phyloP scores from a whole-genome alignment of 1,139 yeast species.

The Wickerhamomyces sp. region DNA sequence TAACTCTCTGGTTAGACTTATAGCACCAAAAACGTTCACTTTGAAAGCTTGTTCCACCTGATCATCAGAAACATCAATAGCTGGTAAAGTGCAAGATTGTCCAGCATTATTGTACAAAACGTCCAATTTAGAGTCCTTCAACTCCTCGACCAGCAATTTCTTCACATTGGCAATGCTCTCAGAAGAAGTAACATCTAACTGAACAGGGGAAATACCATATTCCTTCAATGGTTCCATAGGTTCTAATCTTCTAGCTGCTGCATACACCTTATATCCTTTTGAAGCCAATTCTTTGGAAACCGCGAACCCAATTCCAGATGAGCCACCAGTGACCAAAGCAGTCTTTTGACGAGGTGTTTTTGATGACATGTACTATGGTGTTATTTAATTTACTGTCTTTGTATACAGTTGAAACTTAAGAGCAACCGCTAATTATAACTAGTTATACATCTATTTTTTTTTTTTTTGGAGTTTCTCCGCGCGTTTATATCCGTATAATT shows the following conservation, averaged over 20 bases:
- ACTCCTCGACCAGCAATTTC: conserved; percentile 31
- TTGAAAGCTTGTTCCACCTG: conserved; percentile 51
- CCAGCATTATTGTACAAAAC: conserved; percentile 69
- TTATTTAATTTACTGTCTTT: no score
- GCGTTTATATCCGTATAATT: no score
- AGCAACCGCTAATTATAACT: no score
- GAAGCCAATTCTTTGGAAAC: conserved; percentile 60
- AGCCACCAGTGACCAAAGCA: conserved; percentile 61
- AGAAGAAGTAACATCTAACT: conserved; percentile 52
- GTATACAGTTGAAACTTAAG: no score
- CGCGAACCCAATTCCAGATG: conserved; percentile 76
- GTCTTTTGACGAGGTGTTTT: conserved; percentile 18
- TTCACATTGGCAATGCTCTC: conserved; percentile 44
- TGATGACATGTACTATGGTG: no score
- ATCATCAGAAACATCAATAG: conserved; percentile 60
- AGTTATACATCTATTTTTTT: no score
- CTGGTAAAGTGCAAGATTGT: conserved; percentile 66
- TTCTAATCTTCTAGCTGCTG: conserved; percentile 67
- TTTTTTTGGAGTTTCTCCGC: no score
- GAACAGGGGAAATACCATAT: conserved; percentile 32
- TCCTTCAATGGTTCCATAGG: conserved; percentile 52
- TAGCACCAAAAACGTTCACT: conserved; percentile 53
- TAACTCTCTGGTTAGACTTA: conserved; percentile 59
- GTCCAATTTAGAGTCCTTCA: conserved; percentile 49
- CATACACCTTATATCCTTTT: conserved; percentile 62